These are phyloP conservation scores for Melampsora larici-populina DNA, from an alignment of 1,284 basidiomycete species.

Conservation along the genomic window DNA sequence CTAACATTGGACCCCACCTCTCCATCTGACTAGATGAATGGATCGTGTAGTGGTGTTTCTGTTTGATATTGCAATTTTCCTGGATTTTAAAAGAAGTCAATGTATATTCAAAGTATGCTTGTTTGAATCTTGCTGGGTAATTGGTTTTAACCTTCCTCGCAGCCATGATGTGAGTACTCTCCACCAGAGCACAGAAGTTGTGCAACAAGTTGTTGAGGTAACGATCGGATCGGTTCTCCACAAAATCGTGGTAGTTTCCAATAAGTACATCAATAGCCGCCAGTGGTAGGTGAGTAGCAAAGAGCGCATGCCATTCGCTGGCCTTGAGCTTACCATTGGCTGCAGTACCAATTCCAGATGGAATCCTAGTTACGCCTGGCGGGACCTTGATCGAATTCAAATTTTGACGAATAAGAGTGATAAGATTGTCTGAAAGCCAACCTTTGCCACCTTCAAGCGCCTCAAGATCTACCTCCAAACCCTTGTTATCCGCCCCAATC, in stretches of 20 bases:
- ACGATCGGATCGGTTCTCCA: neutral
- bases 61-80: slow-evolving; percentile 12
- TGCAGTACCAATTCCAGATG: neutral
- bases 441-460: neutral
- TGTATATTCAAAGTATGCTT: slow-evolving; percentile 27
- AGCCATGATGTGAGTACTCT: slow-evolving; percentile 41
- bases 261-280: neutral
- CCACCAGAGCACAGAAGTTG: slow-evolving; percentile 41
- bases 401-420: neutral
- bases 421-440: neutral
- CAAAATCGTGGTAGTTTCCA: neutral
- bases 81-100: slow-evolving; percentile 11
- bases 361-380: neutral
- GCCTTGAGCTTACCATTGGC: neutral
- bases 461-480: neutral
- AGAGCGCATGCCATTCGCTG: neutral
- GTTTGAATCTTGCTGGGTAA: slow-evolving; percentile 2
- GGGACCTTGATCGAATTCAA: neutral
- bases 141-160: slow-evolving; percentile 26
- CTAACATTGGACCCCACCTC: slow-evolving; percentile 44
- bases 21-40: slow-evolving; percentile 41
- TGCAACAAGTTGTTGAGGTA: neutral
- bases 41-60: slow-evolving; percentile 44
- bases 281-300: too few relatives aligned
- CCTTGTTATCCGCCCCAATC: neutral